A percentile compares a stretch with the other conserved stretches of the same genome.
phyloP scores from a whole-genome alignment of 257 asterid genomes.

The Scutellaria barbata region DNA sequence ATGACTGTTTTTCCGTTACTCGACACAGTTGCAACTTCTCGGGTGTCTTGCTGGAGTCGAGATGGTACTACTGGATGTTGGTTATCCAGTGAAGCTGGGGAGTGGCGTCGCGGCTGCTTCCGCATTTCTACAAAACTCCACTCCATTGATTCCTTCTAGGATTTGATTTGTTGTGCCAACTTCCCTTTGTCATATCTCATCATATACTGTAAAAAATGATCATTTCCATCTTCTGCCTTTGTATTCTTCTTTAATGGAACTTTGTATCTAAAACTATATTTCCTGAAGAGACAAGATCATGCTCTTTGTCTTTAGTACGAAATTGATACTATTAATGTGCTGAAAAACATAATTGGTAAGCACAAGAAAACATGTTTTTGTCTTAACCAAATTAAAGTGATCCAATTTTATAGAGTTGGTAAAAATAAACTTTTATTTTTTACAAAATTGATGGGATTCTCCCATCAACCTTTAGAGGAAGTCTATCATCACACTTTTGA shows the following conservation, averaged over 20 bases:
- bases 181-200: constrained; percentile 29
- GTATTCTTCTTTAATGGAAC: constrained; percentile 42
- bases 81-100: constrained; percentile 89
- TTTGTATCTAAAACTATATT: constrained; percentile 33
- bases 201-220: constrained; percentile 60
- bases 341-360: no score
- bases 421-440: no score
- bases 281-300: no score
- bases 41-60: constrained; percentile 99
- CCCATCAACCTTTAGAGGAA: no score
- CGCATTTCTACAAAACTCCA: constrained; percentile 77
- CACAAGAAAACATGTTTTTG: neutral
- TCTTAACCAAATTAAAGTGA: no score
- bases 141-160: constrained; percentile 95
- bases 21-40: constrained; percentile 77
- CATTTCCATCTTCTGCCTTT: constrained; percentile 37
- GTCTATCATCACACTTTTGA: no score
- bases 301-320: no score
- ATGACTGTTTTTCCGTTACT: no score
- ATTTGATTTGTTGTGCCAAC: constrained; percentile 48
- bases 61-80: constrained; percentile 96
- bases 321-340: no score
- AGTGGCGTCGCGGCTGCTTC: constrained; percentile 95
- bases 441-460: no score
- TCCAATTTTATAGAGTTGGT: no score